These are phyloP conservation scores for Lactarius deliciosus DNA, from an alignment of 768 basidiomycete species.

Conservation along the genomic window DNA sequence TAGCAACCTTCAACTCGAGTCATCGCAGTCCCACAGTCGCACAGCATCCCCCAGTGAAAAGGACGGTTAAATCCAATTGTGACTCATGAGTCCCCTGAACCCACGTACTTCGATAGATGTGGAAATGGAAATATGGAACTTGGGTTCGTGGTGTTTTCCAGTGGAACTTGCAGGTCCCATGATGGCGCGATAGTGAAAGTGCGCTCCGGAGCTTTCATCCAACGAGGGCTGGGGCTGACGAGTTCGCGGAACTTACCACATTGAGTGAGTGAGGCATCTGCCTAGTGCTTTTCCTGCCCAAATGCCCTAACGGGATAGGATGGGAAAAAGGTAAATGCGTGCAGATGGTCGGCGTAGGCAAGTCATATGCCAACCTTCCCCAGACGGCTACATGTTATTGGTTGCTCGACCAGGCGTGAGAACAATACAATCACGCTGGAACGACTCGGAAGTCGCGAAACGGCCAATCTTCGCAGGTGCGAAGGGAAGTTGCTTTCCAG, in stretches of 20 bases:
- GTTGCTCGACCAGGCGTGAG: background rate
- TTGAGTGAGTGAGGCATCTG: slow-evolving; percentile 3
- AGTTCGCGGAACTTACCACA: slow-evolving; percentile 9
- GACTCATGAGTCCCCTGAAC: slow-evolving; percentile 18
- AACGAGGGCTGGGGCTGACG: background rate
- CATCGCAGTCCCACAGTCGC: background rate
- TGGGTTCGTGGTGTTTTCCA: slow-evolving; percentile 8
- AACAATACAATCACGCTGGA: slow-evolving; percentile 9
- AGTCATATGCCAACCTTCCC: slow-evolving; percentile 22
- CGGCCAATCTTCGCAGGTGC: slow-evolving; percentile 6
- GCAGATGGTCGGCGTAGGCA: background rate
- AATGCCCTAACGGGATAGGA: slow-evolving; percentile 1
- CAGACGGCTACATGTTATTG: slow-evolving; percentile 14
- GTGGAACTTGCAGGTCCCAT: slow-evolving; percentile 13
- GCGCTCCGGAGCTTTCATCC: slow-evolving; percentile 19
- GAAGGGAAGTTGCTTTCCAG: slow-evolving; percentile 3
- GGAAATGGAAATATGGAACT: slow-evolving; percentile 8
- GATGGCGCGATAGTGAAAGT: slow-evolving; percentile 10
- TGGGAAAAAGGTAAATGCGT: slow-evolving; percentile 6
- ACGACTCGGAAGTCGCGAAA: slow-evolving; percentile 16
- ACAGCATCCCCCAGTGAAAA: slow-evolving; percentile 11
- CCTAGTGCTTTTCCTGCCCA: background rate
- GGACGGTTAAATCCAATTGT: slow-evolving; percentile 5
- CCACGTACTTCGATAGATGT: slow-evolving; percentile 6
- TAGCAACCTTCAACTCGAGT: background rate